Evolutionary conservation across 345 rosid genomes (phyloP).

Genomic region (Rhodamnia rubescens): DNA sequence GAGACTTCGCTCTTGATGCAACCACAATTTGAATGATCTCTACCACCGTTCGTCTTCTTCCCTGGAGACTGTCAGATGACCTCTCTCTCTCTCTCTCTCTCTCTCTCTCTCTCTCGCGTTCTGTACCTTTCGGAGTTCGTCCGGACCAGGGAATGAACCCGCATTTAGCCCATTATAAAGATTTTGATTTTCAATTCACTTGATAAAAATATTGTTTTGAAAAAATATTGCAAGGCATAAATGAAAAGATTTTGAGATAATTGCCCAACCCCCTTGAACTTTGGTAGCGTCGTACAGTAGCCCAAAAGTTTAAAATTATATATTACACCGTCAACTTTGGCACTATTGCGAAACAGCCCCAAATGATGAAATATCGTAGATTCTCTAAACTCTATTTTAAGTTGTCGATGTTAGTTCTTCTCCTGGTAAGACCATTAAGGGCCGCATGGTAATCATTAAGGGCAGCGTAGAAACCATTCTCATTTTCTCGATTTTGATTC

Average conservation of each 20-base stretch:
- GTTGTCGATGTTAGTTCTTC: neutral
- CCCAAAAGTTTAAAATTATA: neutral
- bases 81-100: neutral
- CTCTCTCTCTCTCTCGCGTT: neutral
- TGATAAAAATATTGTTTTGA: neutral
- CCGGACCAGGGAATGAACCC: neutral
- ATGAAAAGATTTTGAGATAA: neutral
- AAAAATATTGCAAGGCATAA: too few species aligned
- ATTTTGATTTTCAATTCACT: neutral
- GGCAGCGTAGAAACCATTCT: too few species aligned
- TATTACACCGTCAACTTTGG: neutral
- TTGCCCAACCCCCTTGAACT: neutral
- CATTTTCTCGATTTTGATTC: too few species aligned
- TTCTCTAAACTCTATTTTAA: neutral
- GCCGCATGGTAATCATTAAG: too few species aligned
- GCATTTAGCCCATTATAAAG: neutral
- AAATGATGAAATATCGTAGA: neutral
- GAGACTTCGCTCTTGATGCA: neutral
- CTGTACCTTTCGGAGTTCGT: neutral
- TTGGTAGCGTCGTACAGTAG: neutral
- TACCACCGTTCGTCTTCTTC: neutral
- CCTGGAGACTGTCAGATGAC: neutral
- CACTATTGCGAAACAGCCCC: neutral
- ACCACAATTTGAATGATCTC: neutral
- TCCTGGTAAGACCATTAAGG: neutral